Percentiles rank a stretch among this genome's conserved stretches.
Evolutionary conservation across 2,329 filamentous ascomycete genomes (phyloP).

Genomic region (Cytospora mali): DNA sequence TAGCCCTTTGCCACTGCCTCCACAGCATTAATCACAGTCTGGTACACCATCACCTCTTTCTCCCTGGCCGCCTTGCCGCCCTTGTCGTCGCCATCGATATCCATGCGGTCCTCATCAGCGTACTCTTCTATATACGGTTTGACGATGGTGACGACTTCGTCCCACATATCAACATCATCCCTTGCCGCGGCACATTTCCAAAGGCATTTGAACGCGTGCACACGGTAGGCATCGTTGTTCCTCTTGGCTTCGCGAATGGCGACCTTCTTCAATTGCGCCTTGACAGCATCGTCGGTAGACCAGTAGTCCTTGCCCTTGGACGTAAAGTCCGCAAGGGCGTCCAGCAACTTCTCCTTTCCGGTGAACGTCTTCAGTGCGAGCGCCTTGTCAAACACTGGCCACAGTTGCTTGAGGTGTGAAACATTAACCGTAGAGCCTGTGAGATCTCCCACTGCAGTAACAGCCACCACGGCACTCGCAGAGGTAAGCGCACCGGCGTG

Average conservation of each 20-base stretch:
- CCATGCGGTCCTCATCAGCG: conserved; percentile 66
- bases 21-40: conserved; percentile 52
- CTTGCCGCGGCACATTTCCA: conserved; percentile 72
- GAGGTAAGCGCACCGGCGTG: conserved; percentile 83
- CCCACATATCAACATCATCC: conserved; percentile 70
- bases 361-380: conserved; percentile 88
- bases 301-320: conserved; percentile 64
- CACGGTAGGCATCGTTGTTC: conserved; percentile 83
- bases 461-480: conserved; percentile 70
- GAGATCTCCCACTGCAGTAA: conserved; percentile 60
- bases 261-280: conserved; percentile 76
- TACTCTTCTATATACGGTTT: conserved; percentile 62
- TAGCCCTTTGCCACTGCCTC: conserved; percentile 56
- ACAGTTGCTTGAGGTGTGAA: conserved; percentile 65
- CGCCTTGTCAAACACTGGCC: conserved; percentile 82
- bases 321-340: conserved; percentile 78
- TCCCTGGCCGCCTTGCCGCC: conserved; percentile 35
- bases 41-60: conserved; percentile 44
- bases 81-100: conserved; percentile 57
- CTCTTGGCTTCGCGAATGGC: conserved; percentile 85
- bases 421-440: conserved; percentile 60
- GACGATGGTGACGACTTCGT: conserved; percentile 67
- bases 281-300: conserved; percentile 53
- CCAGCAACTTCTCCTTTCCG: conserved; percentile 84
- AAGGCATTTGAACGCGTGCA: conserved; percentile 71